Evolutionary conservation across 2,329 filamentous ascomycete genomes (phyloP).

Genomic region (Fusarium sp.): DNA sequence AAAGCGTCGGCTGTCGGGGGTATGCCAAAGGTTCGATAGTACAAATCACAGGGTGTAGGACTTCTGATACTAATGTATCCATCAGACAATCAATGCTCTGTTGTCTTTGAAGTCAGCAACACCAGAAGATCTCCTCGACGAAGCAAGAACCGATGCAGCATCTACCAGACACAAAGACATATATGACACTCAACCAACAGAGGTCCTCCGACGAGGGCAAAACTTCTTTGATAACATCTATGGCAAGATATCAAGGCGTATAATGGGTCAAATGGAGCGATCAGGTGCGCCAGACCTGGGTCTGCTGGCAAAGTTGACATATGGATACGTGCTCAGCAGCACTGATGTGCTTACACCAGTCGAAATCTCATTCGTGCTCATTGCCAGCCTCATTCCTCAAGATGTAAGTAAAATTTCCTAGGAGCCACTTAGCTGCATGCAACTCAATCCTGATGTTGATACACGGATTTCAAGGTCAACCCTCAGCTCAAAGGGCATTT

Average conservation of each 20-base stretch:
- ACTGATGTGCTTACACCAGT: conserved; percentile 41
- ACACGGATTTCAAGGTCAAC: conserved; percentile 37
- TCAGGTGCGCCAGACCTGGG: conserved; percentile 46
- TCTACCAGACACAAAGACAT: conserved; percentile 37
- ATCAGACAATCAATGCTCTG: conserved; percentile 45
- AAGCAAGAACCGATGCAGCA: conserved; percentile 1
- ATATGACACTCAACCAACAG: conserved; percentile 29
- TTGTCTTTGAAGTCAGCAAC: conserved; percentile 42
- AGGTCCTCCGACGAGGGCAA: conserved; percentile 40
- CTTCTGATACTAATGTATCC: conserved; percentile 10
- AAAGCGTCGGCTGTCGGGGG: conserved; percentile 46
- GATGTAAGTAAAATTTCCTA: conserved; percentile 36
- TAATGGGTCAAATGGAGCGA: conserved; percentile 46
- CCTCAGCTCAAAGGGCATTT: conserved; percentile 47
- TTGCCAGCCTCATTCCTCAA: conserved; percentile 47
- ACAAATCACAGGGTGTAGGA: neutral
- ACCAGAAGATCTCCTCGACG: conserved; percentile 42
- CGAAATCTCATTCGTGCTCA: conserved; percentile 47
- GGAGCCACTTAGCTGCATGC: neutral
- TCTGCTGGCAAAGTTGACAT: conserved; percentile 43
- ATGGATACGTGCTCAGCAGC: conserved; percentile 47
- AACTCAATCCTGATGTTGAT: conserved; percentile 3
- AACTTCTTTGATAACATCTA: conserved; percentile 44
- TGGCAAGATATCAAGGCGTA: conserved; percentile 44
- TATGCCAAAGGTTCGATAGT: conserved; percentile 41